Evolutionary conservation across 176 grass and related monocot species (phyloP).

Genomic region (Chloris gayana): DNA sequence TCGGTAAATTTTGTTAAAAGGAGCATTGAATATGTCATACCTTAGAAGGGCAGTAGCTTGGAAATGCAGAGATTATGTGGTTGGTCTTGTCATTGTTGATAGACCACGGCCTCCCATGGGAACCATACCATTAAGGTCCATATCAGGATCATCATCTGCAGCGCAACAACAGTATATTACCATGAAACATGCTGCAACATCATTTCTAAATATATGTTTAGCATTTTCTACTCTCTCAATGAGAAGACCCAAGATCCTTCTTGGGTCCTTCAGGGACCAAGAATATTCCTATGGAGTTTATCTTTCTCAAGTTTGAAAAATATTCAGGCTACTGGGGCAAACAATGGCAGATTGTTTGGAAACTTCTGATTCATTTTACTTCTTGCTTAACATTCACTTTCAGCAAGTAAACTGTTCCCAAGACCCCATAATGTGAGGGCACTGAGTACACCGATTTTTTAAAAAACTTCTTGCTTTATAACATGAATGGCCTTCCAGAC

Average conservation of each 20-base stretch:
- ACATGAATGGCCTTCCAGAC: not conserved
- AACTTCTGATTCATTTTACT: constrained; percentile 2
- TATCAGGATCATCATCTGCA: constrained; percentile 67
- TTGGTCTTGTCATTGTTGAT: constrained; percentile 98
- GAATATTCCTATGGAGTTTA: not conserved
- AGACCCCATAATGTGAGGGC: too few species aligned
- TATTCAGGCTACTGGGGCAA: constrained; percentile 13
- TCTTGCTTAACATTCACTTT: not conserved
- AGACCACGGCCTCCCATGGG: constrained; percentile 72
- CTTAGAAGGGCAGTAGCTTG: constrained; percentile 18
- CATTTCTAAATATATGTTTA: not conserved
- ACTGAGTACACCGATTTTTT: too few species aligned
- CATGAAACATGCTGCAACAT: not conserved
- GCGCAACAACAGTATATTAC: constrained; percentile 31
- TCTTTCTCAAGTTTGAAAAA: not conserved
- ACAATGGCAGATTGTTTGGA: not conserved
- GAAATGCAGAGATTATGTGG: constrained; percentile 54
- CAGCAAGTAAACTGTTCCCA: too few species aligned
- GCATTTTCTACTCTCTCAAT: not conserved
- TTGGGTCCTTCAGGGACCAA: too few species aligned
- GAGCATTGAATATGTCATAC: constrained; percentile 5
- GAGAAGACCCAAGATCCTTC: not conserved
- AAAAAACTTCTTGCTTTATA: too few species aligned
- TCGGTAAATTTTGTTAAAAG: not conserved
- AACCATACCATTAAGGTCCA: constrained; percentile 61